Evolutionary conservation across 176 grass and related monocot species (phyloP).

Genomic region (Aegilops sharonensis): DNA sequence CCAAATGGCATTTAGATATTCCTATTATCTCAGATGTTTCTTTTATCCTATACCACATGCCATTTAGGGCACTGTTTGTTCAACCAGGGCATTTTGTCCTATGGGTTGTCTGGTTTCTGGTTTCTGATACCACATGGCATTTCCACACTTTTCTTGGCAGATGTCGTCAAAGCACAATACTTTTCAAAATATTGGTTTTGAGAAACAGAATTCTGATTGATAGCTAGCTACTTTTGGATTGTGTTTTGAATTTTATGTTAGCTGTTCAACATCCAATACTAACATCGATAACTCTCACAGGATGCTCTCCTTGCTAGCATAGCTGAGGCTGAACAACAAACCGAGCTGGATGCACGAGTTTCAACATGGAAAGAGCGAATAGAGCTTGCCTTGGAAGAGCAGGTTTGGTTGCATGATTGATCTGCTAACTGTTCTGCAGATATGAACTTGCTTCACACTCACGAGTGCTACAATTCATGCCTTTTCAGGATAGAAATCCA

Average conservation of each 20-base stretch:
- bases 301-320: slow-evolving; percentile 76
- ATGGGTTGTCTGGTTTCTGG: not conserved
- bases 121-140: not conserved
- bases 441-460: slow-evolving; percentile 21
- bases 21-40: not conserved
- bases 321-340: slow-evolving; percentile 79
- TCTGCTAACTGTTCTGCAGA: not conserved
- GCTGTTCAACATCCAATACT: slow-evolving; percentile 3
- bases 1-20: not conserved
- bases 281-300: slow-evolving; percentile 34
- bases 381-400: slow-evolving; percentile 82
- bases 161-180: not conserved
- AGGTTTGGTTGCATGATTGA: slow-evolving; percentile 51
- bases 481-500: slow-evolving; percentile 67
- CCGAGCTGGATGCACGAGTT: slow-evolving; percentile 84
- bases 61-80: not conserved
- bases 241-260: not conserved
- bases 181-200: not conserved
- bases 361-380: slow-evolving; percentile 94
- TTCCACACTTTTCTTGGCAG: not conserved
- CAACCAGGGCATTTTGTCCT: not conserved
- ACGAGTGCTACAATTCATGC: not conserved
- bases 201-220: not conserved
- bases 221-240: not conserved
- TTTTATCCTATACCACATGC: not conserved